Conservation (phyloP, 495 filamentous ascomycete species). For the Trichoderma gamsii region DNA sequence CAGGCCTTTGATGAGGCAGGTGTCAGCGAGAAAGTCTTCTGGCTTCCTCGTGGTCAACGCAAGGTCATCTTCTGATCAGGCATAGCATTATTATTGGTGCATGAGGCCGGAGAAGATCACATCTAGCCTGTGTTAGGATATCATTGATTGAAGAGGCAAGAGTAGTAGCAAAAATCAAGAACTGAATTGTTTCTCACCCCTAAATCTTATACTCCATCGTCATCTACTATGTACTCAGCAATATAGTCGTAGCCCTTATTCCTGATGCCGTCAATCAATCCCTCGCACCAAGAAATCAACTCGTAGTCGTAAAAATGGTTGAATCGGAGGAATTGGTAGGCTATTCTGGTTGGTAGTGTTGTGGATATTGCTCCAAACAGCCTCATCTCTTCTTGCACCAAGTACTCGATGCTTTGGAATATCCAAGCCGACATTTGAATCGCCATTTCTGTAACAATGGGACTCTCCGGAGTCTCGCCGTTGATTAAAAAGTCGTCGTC, state of each 20-base stretch:
- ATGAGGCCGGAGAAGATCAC: not conserved
- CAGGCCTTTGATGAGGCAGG: constrained; percentile 9
- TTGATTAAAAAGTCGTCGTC: not conserved
- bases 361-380: constrained; percentile 37
- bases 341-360: constrained; percentile 22
- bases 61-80: not conserved
- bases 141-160: not conserved
- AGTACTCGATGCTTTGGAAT: constrained; percentile 34
- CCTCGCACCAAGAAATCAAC: not conserved
- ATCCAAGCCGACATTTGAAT: constrained; percentile 25
- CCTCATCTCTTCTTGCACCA: constrained; percentile 37
- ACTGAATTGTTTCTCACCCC: not conserved
- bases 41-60: not conserved
- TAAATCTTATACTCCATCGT: not conserved
- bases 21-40: not conserved
- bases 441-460: constrained; percentile 13
- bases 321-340: not conserved
- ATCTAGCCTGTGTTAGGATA: not conserved
- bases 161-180: not conserved
- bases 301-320: not conserved
- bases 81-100: not conserved
- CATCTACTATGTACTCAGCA: not conserved
- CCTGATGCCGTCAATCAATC: not conserved
- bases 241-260: not conserved
- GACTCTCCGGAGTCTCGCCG: not conserved